These are phyloP conservation scores for Calonectria crousiana DNA, from an alignment of 2,329 filamentous ascomycete genomes.

Conservation along the genomic window DNA sequence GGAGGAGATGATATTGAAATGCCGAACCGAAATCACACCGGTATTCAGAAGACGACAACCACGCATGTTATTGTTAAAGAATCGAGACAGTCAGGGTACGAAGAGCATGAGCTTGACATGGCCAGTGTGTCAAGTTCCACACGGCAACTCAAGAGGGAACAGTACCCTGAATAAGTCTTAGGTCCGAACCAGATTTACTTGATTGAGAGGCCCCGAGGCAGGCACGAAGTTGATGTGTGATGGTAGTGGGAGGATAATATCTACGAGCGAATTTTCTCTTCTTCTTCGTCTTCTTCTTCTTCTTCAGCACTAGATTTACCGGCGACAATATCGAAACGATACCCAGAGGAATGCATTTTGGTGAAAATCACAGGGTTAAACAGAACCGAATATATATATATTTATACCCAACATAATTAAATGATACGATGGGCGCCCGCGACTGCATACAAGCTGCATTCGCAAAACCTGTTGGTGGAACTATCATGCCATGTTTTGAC, in stretches of 20 bases:
- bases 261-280: slow-evolving; percentile 13
- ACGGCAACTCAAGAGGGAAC: slow-evolving; percentile 35
- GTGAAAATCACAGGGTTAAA: slow-evolving; percentile 9
- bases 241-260: neutral
- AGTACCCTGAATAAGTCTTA: slow-evolving; percentile 31
- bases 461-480: neutral
- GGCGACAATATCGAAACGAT: slow-evolving; percentile 10
- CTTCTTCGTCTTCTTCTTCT: slow-evolving; percentile 22
- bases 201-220: neutral
- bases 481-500: neutral
- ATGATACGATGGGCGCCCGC: neutral
- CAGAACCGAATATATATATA: neutral
- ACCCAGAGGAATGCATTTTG: slow-evolving; percentile 11
- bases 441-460: neutral
- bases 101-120: slow-evolving; percentile 34
- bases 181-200: neutral
- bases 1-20: slow-evolving; percentile 39
- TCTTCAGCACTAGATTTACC: slow-evolving; percentile 17
- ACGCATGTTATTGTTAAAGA: slow-evolving; percentile 41
- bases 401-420: neutral
- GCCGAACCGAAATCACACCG: slow-evolving; percentile 20
- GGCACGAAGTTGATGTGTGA: slow-evolving; percentile 6
- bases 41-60: slow-evolving; percentile 43
- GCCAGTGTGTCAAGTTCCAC: slow-evolving; percentile 40
- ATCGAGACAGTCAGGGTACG: slow-evolving; percentile 27